Conservation (phyloP, 345 rosid species). For the Moricandia arvensis region DNA sequence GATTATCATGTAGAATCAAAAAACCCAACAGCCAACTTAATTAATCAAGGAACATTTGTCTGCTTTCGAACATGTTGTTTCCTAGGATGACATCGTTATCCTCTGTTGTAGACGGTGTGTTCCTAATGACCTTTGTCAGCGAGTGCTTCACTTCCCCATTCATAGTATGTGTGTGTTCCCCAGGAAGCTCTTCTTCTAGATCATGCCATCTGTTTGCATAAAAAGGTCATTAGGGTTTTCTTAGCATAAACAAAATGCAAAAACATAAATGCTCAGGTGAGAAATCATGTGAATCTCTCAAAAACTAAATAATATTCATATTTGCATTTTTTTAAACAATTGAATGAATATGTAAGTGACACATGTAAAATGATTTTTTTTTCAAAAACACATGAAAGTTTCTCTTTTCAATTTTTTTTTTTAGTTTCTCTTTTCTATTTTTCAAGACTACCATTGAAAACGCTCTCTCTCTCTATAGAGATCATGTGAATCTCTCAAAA, state of each 20-base stretch:
- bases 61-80: conserved; percentile 46
- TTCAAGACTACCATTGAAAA: too few species aligned
- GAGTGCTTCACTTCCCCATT: conserved; percentile 48
- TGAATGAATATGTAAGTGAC: neutral
- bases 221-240: neutral
- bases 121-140: conserved; percentile 49
- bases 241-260: too few species aligned
- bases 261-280: neutral
- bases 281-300: neutral
- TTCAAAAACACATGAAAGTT: neutral
- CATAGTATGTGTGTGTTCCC: conserved; percentile 34
- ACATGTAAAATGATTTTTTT: neutral
- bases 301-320: neutral
- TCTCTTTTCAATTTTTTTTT: too few species aligned
- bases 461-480: too few species aligned
- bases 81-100: conserved; percentile 46
- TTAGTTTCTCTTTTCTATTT: too few species aligned
- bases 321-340: neutral
- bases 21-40: too few species aligned
- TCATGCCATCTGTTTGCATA: conserved; percentile 52
- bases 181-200: conserved; percentile 31
- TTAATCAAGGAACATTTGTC: conserved; percentile 53
- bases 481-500: too few species aligned
- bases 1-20: too few species aligned
- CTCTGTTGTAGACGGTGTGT: conserved; percentile 43